These are phyloP conservation scores for Talaromyces atroroseus DNA, from an alignment of 2,329 filamentous ascomycete species.

Conservation along the genomic window DNA sequence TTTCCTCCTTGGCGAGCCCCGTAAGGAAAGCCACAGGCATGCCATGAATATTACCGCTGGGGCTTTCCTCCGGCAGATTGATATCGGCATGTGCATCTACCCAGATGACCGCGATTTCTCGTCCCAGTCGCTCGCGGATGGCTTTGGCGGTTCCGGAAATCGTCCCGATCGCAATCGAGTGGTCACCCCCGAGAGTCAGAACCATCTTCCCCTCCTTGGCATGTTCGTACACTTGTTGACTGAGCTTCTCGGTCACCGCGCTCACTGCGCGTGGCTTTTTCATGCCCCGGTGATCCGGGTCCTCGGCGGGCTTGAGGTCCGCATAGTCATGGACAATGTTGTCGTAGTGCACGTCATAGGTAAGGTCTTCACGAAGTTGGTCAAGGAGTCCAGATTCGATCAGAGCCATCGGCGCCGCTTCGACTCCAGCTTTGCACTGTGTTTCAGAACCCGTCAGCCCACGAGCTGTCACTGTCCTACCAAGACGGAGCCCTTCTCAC, in stretches of 20 bases:
- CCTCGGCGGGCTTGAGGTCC: conserved; percentile 61
- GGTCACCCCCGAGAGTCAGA: conserved; percentile 89
- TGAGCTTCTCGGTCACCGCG: conserved; percentile 74
- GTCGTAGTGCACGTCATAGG: conserved; percentile 83
- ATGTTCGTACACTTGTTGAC: conserved; percentile 80
- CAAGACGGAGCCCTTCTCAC: conserved; percentile 44
- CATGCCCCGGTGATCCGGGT: conserved; percentile 84
- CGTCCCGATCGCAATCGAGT: conserved; percentile 92
- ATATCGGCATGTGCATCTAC: conserved; percentile 98
- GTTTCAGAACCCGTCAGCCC: not conserved
- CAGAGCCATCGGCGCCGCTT: conserved; percentile 81
- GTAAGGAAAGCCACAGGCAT: conserved; percentile 95
- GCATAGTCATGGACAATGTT: conserved; percentile 74
- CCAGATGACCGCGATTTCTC: conserved; percentile 94
- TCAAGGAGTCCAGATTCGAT: conserved; percentile 81
- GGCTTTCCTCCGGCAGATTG: conserved; percentile 87
- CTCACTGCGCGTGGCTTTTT: conserved; percentile 86
- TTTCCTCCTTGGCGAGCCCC: conserved; percentile 70
- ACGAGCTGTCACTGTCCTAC: not conserved
- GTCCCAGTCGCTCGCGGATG: conserved; percentile 70
- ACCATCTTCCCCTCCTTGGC: conserved; percentile 78
- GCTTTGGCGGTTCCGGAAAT: conserved; percentile 83
- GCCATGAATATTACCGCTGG: conserved; percentile 90
- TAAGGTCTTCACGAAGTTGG: conserved; percentile 77
- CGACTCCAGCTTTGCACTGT: conserved; percentile 84